Evolutionary conservation across 2,329 filamentous ascomycete species (phyloP).

Genomic region (Nannizziopsis barbatae): DNA sequence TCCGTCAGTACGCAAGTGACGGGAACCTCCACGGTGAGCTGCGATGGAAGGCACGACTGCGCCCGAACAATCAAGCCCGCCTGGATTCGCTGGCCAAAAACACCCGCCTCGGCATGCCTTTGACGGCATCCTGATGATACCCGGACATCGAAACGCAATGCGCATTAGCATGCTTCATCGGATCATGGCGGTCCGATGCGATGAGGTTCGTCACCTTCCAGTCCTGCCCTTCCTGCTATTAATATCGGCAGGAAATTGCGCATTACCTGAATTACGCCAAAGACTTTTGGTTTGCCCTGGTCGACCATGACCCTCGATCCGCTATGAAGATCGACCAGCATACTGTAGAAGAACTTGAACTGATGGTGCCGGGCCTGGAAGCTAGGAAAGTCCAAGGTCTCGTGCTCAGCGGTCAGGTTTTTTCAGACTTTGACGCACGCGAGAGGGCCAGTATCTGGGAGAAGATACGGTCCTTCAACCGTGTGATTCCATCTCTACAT

Average conservation of each 20-base stretch:
- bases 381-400: slow-evolving; percentile 6
- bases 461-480: slow-evolving; percentile 18
- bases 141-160: slow-evolving; percentile 25
- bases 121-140: slow-evolving; percentile 25
- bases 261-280: slow-evolving; percentile 25
- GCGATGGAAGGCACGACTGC: slow-evolving; percentile 16
- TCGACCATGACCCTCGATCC: slow-evolving; percentile 19
- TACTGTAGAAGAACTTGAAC: slow-evolving; percentile 26
- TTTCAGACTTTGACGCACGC: slow-evolving; percentile 22
- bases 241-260: slow-evolving; percentile 23
- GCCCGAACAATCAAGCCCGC: slow-evolving; percentile 14
- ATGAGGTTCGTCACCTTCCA: slow-evolving; percentile 24
- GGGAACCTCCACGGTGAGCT: slow-evolving; percentile 13
- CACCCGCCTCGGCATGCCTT: slow-evolving; percentile 22
- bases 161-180: slow-evolving; percentile 22
- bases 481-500: slow-evolving; percentile 28
- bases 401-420: slow-evolving; percentile 26
- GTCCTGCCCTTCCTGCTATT: slow-evolving; percentile 8
- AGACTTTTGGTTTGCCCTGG: slow-evolving; percentile 25
- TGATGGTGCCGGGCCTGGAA: slow-evolving; percentile 19
- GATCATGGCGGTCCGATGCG: slow-evolving; percentile 23
- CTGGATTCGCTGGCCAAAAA: too few relatives aligned
- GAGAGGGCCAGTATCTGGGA: slow-evolving; percentile 25
- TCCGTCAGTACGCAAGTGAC: slow-evolving; percentile 19
- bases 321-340: slow-evolving; percentile 24